Evolutionary conservation across 805 yeast genomes (phyloP), one percentile per base, ranked within the genome.

Genomic region (Lipomyces mesembrius): DNA sequence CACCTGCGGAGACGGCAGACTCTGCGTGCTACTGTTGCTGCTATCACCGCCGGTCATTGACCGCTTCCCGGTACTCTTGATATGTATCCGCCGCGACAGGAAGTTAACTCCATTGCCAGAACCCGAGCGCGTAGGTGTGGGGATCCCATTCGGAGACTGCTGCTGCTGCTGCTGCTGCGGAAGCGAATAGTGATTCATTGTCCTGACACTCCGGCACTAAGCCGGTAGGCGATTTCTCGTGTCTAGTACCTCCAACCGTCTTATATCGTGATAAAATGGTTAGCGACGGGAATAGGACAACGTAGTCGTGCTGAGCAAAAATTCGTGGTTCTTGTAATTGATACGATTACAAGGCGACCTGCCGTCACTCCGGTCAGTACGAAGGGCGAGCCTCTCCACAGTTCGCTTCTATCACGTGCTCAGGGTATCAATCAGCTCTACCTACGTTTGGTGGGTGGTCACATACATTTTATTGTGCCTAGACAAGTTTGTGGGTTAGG

Each of bases 61-160:
- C 63, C 53, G 57, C 65, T 62, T 62, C 57, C 25, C 61, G n/a
- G 22, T 20, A 22, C 11, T 20, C 34, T 55, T 62, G 7, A 53
- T 60, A 29, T 49, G 63, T 35, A 55, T 60, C 32, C 54, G 57
- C 35, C 65, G 61, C n/a, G 65, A 49, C 11, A 62, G 57, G 34
- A 62, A 60, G 22, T 49, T 25, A n/a, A 63, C n/a, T 22, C 65
- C 60, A 8, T 57, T 29, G 22, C 62, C 62, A 12, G 65, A 62
- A 55, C 49, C 32, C 57, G 65, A 37, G 46, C 62, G 65, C 12
- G 65, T 27, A 29, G 62, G 65, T 43, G 49, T 43, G 20, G 49
- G 22, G 8, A 17, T 43, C 34, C 55, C 55, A 52, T 52, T 52
- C 61, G 61, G 49, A n/a, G 63, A 39, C 29, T 34, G n/a, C n/a